Percentiles rank a stretch among this genome's conserved stretches.
These are phyloP conservation scores for Colletotrichum aenigma DNA, from an alignment of 2,329 filamentous ascomycete genomes.

Conservation along the genomic window DNA sequence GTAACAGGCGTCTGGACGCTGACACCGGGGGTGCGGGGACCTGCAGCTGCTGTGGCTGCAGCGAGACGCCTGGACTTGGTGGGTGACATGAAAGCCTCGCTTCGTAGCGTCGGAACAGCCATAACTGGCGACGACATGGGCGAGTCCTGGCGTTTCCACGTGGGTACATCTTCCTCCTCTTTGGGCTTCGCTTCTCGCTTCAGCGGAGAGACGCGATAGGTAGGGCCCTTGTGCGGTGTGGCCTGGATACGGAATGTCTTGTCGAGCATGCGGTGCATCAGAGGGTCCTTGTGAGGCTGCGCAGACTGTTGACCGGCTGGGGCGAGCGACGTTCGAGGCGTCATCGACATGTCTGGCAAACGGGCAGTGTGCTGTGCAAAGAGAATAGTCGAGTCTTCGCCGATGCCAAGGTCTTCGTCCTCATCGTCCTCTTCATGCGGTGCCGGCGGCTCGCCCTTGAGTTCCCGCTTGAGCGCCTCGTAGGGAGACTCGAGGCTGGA, in stretches of 20 bases:
- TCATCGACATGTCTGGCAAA: slow-evolving; percentile 67
- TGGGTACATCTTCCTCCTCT: slow-evolving; percentile 34
- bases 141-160: slow-evolving; percentile 55
- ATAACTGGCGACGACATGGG: slow-evolving; percentile 78
- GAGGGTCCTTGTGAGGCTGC: slow-evolving; percentile 65
- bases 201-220: slow-evolving; percentile 49
- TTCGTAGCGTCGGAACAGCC: slow-evolving; percentile 80
- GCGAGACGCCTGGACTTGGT: slow-evolving; percentile 52
- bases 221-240: slow-evolving; percentile 72
- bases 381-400: slow-evolving; percentile 51
- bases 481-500: slow-evolving; percentile 78
- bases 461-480: slow-evolving; percentile 72
- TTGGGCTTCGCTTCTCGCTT: slow-evolving; percentile 35
- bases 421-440: slow-evolving; percentile 36
- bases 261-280: slow-evolving; percentile 91
- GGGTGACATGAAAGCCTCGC: slow-evolving; percentile 85
- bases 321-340: slow-evolving; percentile 43
- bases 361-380: slow-evolving; percentile 58
- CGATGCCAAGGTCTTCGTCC: slow-evolving; percentile 42
- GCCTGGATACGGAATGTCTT: slow-evolving; percentile 95
- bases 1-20: slow-evolving; percentile 81
- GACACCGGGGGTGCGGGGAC: slow-evolving; percentile 77
- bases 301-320: slow-evolving; percentile 44
- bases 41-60: slow-evolving; percentile 39
- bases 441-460: slow-evolving; percentile 47